These are phyloP conservation scores for Hypoxylon trugodes DNA, from an alignment of 495 filamentous ascomycete genomes.

Conservation along the genomic window DNA sequence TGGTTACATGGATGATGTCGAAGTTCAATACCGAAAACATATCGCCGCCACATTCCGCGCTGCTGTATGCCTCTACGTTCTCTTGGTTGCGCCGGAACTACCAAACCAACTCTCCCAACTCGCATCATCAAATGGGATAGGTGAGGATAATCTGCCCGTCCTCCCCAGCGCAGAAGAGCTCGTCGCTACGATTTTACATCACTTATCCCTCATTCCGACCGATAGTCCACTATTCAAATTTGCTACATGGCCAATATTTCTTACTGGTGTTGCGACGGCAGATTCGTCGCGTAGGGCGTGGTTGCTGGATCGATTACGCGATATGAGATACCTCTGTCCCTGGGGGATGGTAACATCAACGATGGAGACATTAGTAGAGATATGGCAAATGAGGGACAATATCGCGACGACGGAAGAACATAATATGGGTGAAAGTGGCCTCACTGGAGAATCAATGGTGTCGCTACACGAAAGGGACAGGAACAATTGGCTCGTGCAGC, in stretches of 20 bases:
- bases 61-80: constrained; percentile 52
- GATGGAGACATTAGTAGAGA: constrained; percentile 49
- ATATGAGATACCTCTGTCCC: constrained; percentile 50
- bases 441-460: background rate
- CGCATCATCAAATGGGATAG: constrained; percentile 22
- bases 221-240: constrained; percentile 62
- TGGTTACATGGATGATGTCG: constrained; percentile 42
- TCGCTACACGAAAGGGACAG: background rate
- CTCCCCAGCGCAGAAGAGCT: constrained; percentile 52
- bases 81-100: constrained; percentile 39
- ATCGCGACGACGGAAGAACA: background rate
- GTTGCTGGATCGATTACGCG: constrained; percentile 49
- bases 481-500: constrained; percentile 48
- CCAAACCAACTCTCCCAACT: constrained; percentile 9
- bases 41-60: constrained; percentile 56
- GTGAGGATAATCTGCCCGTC: constrained; percentile 48
- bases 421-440: constrained; percentile 5
- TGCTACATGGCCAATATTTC: constrained; percentile 65
- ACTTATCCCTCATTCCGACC: constrained; percentile 56
- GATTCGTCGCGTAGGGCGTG: constrained; percentile 42
- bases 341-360: constrained; percentile 58
- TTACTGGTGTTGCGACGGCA: constrained; percentile 61
- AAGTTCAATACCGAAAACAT: constrained; percentile 50
- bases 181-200: constrained; percentile 51
- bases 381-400: constrained; percentile 50